Evolutionary conservation across 2,329 filamentous ascomycete species (phyloP).

Genomic region (Diplodia seriata): DNA sequence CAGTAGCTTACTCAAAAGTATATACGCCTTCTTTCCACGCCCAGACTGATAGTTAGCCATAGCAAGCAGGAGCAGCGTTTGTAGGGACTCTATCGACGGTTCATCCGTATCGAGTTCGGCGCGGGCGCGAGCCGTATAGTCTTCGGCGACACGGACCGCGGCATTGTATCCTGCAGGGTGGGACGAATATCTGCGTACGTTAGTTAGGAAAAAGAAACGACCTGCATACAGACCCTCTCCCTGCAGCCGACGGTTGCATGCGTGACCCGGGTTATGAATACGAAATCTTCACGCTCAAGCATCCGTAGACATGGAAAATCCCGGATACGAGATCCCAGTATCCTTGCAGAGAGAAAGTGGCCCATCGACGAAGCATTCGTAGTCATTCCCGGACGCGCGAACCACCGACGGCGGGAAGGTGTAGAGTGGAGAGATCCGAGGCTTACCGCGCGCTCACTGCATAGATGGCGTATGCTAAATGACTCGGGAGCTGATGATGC

Average conservation of each 20-base stretch:
- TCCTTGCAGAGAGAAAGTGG: background rate
- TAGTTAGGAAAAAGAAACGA: conserved; percentile 13
- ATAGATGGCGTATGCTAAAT: conserved; percentile 61
- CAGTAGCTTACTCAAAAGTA: conserved; percentile 71
- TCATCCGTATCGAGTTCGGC: conserved; percentile 78
- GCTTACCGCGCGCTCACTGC: conserved; percentile 55
- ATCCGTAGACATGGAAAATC: conserved; percentile 9
- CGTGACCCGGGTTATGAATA: conserved; percentile 13
- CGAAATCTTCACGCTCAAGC: conserved; percentile 19
- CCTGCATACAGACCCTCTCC: background rate
- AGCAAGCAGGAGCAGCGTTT: conserved; percentile 76
- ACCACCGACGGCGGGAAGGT: conserved; percentile 18
- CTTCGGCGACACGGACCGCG: conserved; percentile 71
- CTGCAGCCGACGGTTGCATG: conserved; percentile 16
- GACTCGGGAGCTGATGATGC: conserved; percentile 66
- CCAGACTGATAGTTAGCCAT: conserved; percentile 79
- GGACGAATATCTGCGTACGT: conserved; percentile 66
- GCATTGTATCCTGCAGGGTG: conserved; percentile 71
- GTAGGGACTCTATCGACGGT: conserved; percentile 78
- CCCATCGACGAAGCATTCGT: conserved; percentile 20
- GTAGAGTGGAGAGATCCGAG: background rate
- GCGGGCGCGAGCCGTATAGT: conserved; percentile 74
- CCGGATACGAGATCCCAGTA: background rate
- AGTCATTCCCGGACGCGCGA: conserved; percentile 46
- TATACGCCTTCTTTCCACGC: conserved; percentile 83